Conservation (phyloP, 2,329 filamentous ascomycete species). For the Metarhizium sp. region DNA sequence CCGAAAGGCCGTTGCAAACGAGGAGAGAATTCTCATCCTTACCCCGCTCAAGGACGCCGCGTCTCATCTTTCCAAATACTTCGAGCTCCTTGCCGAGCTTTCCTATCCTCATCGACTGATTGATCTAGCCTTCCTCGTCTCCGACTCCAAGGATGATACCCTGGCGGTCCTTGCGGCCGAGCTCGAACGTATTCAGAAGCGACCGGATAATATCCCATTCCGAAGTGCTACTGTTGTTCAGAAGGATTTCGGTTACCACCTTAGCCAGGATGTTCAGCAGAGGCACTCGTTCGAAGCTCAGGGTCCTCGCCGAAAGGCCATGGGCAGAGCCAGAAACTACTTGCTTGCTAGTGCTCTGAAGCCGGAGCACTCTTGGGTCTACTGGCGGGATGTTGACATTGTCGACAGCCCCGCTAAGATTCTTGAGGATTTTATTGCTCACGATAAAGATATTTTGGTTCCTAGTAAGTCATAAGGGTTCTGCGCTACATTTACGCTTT, state of each 20-base stretch:
- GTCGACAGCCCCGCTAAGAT: constrained; percentile 80
- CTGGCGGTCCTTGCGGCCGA: constrained; percentile 77
- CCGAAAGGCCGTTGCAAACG: constrained; percentile 64
- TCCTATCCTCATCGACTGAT: constrained; percentile 94
- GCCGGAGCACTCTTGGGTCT: constrained; percentile 95
- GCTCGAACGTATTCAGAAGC: constrained; percentile 77
- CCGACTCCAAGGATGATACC: constrained; percentile 86
- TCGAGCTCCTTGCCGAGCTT: constrained; percentile 81
- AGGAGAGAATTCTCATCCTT: constrained; percentile 82
- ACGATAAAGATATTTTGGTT: constrained; percentile 86
- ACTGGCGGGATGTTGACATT: constrained; percentile 97
- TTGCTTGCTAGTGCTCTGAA: constrained; percentile 76
- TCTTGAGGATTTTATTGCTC: constrained; percentile 89
- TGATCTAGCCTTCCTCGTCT: constrained; percentile 88
- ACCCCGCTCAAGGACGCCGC: constrained; percentile 90
- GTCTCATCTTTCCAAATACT: constrained; percentile 75
- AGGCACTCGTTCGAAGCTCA: constrained; percentile 83
- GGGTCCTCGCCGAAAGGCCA: constrained; percentile 78
- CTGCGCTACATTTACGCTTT: background rate
- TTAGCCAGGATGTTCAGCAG: constrained; percentile 73
- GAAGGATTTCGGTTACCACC: constrained; percentile 75
- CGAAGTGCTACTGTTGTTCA: constrained; percentile 75
- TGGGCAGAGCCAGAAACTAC: constrained; percentile 89
- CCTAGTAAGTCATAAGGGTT: constrained; percentile 61
- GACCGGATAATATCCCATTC: constrained; percentile 73